A percentile compares a stretch with the other conserved stretches of the same genome.
Conservation (phyloP, 2,329 filamentous ascomycete genomes). For the Magnaporthiopsis rhizophila region DNA sequence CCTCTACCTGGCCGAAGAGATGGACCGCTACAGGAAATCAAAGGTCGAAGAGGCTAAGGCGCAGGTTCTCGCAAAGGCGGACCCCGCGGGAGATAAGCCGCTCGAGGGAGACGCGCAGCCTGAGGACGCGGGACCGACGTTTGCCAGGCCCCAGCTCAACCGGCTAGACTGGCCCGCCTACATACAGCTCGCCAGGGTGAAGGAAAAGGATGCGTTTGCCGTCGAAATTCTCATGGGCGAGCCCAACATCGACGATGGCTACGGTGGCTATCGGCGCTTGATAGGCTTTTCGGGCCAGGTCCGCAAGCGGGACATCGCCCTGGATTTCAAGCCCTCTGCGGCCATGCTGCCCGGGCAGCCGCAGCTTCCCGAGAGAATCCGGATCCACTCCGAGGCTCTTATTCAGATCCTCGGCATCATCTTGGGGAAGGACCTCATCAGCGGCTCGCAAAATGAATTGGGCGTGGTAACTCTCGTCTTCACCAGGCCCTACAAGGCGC, state of each 20-base stretch:
- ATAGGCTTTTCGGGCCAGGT: background rate
- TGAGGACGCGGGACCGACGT: background rate
- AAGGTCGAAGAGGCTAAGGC: background rate
- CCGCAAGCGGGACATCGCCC: background rate
- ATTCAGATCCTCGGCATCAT: constrained; percentile 6
- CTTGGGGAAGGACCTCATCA: background rate
- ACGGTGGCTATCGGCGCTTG: background rate
- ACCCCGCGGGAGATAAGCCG: background rate
- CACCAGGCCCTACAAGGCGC: constrained; percentile 22
- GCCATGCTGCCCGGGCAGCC: background rate
- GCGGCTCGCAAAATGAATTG: too few relatives aligned
- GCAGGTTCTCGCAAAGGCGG: background rate
- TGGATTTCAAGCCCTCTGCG: background rate
- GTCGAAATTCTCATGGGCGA: background rate
- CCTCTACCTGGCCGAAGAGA: constrained; percentile 1
- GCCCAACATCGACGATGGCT: background rate
- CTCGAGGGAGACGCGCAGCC: background rate
- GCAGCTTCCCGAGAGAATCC: constrained; percentile 11
- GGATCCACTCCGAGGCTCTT: constrained; percentile 11
- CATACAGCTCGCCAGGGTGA: background rate
- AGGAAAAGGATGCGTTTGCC: background rate
- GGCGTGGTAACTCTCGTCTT: background rate
- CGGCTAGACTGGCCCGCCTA: background rate
- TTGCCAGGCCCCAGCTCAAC: background rate
- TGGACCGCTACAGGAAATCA: constrained; percentile 1